phyloP scores from a whole-genome alignment of 2,329 filamentous ascomycete genomes.

The Aplosporella prunicola region DNA sequence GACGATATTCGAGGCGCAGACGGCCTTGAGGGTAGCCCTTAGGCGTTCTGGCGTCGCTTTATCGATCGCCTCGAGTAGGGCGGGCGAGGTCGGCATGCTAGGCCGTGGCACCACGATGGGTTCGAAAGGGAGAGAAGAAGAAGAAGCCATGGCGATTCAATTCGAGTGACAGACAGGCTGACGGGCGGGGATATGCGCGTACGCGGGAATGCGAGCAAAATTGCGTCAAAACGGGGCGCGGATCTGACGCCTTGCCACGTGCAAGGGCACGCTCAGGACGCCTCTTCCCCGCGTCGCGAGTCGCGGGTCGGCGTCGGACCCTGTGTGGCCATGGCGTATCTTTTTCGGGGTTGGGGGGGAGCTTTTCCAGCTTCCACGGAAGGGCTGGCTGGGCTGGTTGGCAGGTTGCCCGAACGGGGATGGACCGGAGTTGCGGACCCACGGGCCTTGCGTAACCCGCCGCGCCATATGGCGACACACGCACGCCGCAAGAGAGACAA shows the following conservation, averaged over 20 bases:
- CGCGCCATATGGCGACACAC: too few species aligned
- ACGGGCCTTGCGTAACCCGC: too few species aligned
- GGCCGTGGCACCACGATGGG: background rate
- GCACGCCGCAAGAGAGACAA: too few species aligned
- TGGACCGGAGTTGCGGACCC: too few species aligned
- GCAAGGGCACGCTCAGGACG: background rate
- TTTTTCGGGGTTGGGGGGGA: too few species aligned
- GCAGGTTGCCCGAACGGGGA: too few species aligned
- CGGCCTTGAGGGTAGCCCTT: slow-evolving; percentile 6
- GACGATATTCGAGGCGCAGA: too few species aligned
- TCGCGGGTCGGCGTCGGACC: too few species aligned
- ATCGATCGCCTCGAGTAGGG: slow-evolving; percentile 9
- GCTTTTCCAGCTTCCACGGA: too few species aligned
- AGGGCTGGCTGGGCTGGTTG: too few species aligned
- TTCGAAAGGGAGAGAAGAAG: background rate
- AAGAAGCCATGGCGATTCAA: background rate
- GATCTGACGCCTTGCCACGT: background rate
- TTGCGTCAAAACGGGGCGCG: background rate
- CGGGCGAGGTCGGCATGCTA: slow-evolving; percentile 8
- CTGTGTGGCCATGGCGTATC: too few species aligned
- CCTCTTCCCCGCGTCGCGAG: too few species aligned
- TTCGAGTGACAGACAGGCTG: background rate
- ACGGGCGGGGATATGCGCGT: background rate
- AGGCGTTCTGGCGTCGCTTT: slow-evolving; percentile 7
- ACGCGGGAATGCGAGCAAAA: background rate